These are phyloP conservation scores for Cadophora gregata DNA, from an alignment of 2,329 filamentous ascomycete genomes.

Conservation along the genomic window DNA sequence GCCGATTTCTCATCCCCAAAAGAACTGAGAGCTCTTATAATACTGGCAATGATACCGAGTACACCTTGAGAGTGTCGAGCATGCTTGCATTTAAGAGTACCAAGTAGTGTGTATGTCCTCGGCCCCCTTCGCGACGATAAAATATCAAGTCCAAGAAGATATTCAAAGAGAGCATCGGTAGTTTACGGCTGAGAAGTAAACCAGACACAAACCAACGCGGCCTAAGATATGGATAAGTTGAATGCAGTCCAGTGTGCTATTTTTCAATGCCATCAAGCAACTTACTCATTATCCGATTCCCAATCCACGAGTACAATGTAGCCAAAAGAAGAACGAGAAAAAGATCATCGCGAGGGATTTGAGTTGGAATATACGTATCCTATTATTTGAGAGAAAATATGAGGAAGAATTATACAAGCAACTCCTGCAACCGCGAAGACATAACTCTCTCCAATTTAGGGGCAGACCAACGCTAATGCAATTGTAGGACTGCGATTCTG, in stretches of 20 bases:
- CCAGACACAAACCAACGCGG: too few species aligned
- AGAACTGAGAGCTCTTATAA: background rate
- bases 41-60: slow-evolving; percentile 13
- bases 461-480: background rate
- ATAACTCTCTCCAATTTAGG: background rate
- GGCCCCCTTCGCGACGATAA: background rate
- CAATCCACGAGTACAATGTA: background rate
- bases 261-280: background rate
- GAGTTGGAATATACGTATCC: too few species aligned
- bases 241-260: background rate
- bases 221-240: background rate
- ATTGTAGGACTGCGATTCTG: background rate
- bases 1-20: background rate
- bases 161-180: background rate
- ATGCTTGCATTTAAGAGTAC: slow-evolving; percentile 3
- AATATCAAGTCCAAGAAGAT: background rate
- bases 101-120: background rate
- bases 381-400: background rate
- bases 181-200: background rate
- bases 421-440: background rate
- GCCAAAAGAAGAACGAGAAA: background rate
- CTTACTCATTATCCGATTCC: background rate
- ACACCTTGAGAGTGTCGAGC: background rate
- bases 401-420: background rate
- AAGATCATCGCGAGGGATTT: background rate